Conservation (phyloP, 1,284 basidiomycete species). For the Athelia psychrophila region DNA sequence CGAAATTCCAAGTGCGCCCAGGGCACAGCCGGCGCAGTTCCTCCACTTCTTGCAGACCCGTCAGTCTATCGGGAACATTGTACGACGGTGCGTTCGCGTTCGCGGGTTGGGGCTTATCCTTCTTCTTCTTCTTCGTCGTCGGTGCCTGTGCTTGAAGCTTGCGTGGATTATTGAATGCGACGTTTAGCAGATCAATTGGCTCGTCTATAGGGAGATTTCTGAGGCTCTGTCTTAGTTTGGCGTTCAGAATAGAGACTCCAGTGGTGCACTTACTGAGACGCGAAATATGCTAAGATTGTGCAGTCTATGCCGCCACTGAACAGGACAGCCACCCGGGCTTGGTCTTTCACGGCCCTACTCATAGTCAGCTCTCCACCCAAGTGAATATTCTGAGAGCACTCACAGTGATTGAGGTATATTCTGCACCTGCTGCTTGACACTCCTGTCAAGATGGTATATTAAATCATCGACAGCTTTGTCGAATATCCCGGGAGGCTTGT, state of each 20-base stretch:
- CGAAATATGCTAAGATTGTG: conserved; percentile 78
- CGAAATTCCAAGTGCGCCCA: conserved; percentile 85
- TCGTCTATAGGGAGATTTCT: conserved; percentile 72
- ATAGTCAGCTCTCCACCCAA: neutral
- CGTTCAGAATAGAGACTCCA: conserved; percentile 13
- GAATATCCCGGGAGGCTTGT: conserved; percentile 45
- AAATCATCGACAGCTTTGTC: conserved; percentile 46
- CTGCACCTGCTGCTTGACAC: conserved; percentile 59
- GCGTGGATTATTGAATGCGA: conserved; percentile 93
- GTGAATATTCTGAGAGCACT: conserved; percentile 13
- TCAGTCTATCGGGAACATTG: conserved; percentile 84
- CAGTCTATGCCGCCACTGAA: conserved; percentile 98
- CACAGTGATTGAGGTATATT: conserved; percentile 48
- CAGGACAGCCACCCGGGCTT: conserved; percentile 77
- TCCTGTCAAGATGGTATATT: conserved; percentile 50
- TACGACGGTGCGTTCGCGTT: conserved; percentile 32
- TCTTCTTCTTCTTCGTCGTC: conserved; percentile 38
- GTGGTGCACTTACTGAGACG: conserved; percentile 61
- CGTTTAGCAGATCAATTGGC: conserved; percentile 93
- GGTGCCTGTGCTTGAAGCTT: conserved; percentile 50
- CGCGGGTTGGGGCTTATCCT: conserved; percentile 20
- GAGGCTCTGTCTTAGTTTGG: conserved; percentile 3
- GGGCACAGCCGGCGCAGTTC: conserved; percentile 78
- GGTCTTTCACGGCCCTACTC: conserved; percentile 21
- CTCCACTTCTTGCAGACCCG: conserved; percentile 73